These are phyloP conservation scores for Penicillium sp. DNA, from an alignment of 2,329 filamentous ascomycete species.

Conservation along the genomic window DNA sequence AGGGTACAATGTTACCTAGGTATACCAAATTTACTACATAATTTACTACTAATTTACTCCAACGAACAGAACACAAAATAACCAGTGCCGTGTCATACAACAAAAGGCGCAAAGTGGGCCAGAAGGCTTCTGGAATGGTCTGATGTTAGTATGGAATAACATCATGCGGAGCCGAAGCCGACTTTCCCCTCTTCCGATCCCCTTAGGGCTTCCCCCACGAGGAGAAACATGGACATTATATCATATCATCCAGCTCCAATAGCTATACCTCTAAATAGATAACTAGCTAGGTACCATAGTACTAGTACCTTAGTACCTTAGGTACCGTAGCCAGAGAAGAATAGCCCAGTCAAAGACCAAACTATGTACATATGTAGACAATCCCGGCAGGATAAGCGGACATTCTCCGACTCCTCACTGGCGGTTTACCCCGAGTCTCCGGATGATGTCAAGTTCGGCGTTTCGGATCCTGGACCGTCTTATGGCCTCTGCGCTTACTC, in stretches of 20 bases:
- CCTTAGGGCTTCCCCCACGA: background rate
- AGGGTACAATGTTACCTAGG: background rate
- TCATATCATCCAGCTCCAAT: background rate
- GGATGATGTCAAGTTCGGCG: constrained; percentile 5
- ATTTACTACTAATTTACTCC: too few species aligned
- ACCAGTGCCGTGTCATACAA: constrained; percentile 18
- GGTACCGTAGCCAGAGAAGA: too few species aligned
- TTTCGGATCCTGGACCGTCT: background rate
- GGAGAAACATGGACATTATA: background rate
- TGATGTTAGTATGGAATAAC: background rate
- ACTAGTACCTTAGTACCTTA: too few species aligned
- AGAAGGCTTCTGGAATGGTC: constrained; percentile 10
- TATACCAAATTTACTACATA: too few species aligned
- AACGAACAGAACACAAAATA: too few species aligned
- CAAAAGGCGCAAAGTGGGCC: constrained; percentile 23
- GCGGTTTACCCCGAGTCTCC: constrained; percentile 3
- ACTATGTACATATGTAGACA: too few species aligned
- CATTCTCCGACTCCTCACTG: constrained; percentile 10
- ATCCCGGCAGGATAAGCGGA: constrained; percentile 6
- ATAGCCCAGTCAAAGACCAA: too few species aligned
- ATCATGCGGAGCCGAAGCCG: background rate
- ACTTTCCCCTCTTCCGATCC: background rate
- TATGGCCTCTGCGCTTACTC: background rate
- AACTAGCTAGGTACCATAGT: too few species aligned
- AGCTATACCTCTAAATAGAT: background rate